Conservation (phyloP, 2,329 filamentous ascomycete species). For the Chrysoporthe puriensis region DNA sequence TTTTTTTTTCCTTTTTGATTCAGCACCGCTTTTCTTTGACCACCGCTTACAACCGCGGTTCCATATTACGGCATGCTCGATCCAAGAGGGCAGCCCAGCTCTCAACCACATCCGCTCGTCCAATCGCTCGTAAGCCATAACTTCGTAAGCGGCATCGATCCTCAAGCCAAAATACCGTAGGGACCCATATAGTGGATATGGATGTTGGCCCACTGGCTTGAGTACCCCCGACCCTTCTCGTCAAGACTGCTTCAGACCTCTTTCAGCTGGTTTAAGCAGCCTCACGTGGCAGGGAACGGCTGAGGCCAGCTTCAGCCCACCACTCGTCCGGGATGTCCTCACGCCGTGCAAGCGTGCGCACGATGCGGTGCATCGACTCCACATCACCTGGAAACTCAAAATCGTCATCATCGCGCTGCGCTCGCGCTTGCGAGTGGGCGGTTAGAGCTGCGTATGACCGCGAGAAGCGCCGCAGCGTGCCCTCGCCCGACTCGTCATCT, state of each 20-base stretch:
- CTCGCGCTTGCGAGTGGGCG: constrained; percentile 34
- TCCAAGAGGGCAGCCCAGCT: not conserved
- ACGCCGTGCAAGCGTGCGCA: constrained; percentile 69
- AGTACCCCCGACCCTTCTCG: not conserved
- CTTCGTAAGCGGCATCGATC: constrained; percentile 9
- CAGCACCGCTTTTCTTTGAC: not conserved
- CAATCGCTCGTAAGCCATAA: constrained; percentile 19
- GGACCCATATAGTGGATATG: not conserved
- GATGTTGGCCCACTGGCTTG: not conserved
- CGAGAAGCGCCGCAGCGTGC: constrained; percentile 31
- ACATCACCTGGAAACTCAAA: constrained; percentile 57
- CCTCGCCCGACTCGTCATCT: constrained; percentile 38
- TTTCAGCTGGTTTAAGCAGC: constrained; percentile 32
- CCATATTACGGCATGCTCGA: not conserved
- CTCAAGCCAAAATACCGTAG: not conserved
- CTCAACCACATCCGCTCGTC: not conserved
- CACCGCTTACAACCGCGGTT: not conserved
- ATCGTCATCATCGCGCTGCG: constrained; percentile 35
- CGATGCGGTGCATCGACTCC: constrained; percentile 60
- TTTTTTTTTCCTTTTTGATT: not conserved
- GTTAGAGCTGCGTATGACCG: constrained; percentile 50
- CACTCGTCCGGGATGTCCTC: constrained; percentile 82
- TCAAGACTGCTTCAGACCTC: not conserved
- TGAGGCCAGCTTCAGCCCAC: constrained; percentile 75
- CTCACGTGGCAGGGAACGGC: constrained; percentile 56